Conservation (phyloP, 306 rosid genomes). For the Lathyrus oleraceus region DNA sequence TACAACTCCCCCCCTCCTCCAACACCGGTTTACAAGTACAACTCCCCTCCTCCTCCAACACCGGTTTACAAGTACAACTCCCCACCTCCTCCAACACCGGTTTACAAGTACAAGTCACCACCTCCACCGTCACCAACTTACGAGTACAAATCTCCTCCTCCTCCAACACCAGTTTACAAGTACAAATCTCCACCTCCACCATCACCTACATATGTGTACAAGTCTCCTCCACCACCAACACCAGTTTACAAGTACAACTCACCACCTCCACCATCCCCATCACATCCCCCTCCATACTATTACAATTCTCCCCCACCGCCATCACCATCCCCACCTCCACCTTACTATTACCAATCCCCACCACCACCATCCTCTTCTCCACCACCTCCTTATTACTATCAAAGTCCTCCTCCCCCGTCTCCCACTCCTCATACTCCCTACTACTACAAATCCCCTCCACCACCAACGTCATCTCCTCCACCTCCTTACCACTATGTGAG, state of each 20-base stretch:
- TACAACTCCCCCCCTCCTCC: constrained; percentile 33
- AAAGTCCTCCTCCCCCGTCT: constrained; percentile 49
- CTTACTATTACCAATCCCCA: constrained; percentile 45
- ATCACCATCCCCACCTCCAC: constrained; percentile 36
- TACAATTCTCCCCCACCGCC: constrained; percentile 54
- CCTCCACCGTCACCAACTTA: constrained; percentile 29
- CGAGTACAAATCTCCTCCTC: constrained; percentile 27
- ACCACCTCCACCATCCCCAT: constrained; percentile 42
- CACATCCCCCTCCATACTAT: constrained; percentile 41
- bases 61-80: background rate
- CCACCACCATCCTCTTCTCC: constrained; percentile 48
- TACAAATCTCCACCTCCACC: constrained; percentile 47
- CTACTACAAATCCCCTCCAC: constrained; percentile 49
- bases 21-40: background rate
- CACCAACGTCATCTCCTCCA: constrained; percentile 50
- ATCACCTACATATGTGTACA: constrained; percentile 42
- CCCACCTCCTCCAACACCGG: constrained; percentile 9
- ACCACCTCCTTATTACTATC: constrained; percentile 45
- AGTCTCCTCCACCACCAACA: constrained; percentile 36
- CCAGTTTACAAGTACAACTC: constrained; percentile 41
- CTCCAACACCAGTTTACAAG: constrained; percentile 29
- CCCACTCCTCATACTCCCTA: constrained; percentile 55
- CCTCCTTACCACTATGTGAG: constrained; percentile 53
- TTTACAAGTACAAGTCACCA: background rate
- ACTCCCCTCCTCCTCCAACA: constrained; percentile 25